Base-by-base conservation (phyloP, 2,329 filamentous ascomycete genomes). In the Pseudodiploospora longispora region DNA sequence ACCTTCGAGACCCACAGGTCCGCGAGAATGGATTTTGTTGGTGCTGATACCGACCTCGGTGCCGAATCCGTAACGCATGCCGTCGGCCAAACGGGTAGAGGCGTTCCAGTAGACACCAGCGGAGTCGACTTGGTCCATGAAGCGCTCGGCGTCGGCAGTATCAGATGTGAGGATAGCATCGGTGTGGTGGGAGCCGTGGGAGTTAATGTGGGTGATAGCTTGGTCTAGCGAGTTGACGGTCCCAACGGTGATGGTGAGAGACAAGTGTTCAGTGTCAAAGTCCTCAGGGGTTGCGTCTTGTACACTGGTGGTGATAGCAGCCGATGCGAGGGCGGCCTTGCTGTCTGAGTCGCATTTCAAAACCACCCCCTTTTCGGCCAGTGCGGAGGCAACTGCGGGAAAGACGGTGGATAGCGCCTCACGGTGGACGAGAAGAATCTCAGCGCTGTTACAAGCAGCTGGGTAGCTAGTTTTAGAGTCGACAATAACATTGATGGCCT, bases 41-140 rank as follows among this genome's bases (percentile, higher is more conserved):
- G 93, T 98, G 69, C 87, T 94, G 66, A 98, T 97, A 43, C 93
- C 93, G 27, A 98, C 93, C 68, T 98, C 93, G 0, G 93, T 97
- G 39, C 93, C 93, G 66, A 98, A 98, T 6, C 93, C 93, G 62
- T 94, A 97, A 36, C 93, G 78, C 85, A 95, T 96, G 6, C 93
- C 93, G 63, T 98, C 93, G 5, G 90, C 89, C 68, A 98, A 91
- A 41, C 93, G 80, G 6, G 88, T 95, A 27, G 87, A 94, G 6
- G 89, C 87, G 62, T 98, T 98, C 89, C 91, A 96, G 74, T 95
- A 98, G 12, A 91, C 90, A 42, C 90, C 91, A 0, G 89, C 85
- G 29, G 88, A 87, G 67, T 97, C 93, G 41, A 97, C 80, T 47
- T 80, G 80, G 37, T 80, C 78, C 78, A 94, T 87, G 71, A 97